phyloP scores from a whole-genome alignment of 345 rosid species.

The Dipteronia dyeriana region DNA sequence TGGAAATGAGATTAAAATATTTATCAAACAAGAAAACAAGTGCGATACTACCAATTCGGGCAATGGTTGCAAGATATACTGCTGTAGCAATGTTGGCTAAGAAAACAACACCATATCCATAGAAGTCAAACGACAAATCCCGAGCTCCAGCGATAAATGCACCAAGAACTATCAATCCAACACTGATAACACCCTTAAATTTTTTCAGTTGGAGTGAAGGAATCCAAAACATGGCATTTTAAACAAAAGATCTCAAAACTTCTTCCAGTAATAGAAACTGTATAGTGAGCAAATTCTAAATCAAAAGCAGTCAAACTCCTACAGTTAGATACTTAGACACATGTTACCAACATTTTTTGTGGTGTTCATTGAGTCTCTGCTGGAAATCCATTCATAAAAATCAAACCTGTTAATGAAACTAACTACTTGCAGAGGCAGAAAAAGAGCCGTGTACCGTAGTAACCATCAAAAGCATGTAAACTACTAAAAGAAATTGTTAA shows the following conservation, averaged over 20 bases:
- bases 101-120: constrained; percentile 90
- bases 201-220: constrained; percentile 43
- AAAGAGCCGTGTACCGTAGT: background rate
- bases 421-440: background rate
- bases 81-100: constrained; percentile 88
- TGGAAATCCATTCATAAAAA: background rate
- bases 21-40: background rate
- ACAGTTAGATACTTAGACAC: constrained; percentile 3
- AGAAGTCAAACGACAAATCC: constrained; percentile 89
- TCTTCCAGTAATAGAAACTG: constrained; percentile 10
- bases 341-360: background rate
- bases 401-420: background rate
- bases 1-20: constrained; percentile 6
- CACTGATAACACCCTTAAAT: constrained; percentile 70
- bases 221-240: constrained; percentile 34
- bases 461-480: constrained; percentile 1
- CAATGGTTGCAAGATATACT: constrained; percentile 84
- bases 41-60: constrained; percentile 69
- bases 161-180: constrained; percentile 83
- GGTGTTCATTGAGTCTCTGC: background rate
- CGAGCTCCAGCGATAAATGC: constrained; percentile 96
- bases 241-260: constrained; percentile 16
- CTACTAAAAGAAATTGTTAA: background rate
- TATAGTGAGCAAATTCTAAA: constrained; percentile 8
- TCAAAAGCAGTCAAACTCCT: background rate